A percentile compares a stretch with the other conserved stretches of the same genome.
These are phyloP conservation scores for Lactarius deliciosus DNA, from an alignment of 768 basidiomycete genomes.

Conservation along the genomic window DNA sequence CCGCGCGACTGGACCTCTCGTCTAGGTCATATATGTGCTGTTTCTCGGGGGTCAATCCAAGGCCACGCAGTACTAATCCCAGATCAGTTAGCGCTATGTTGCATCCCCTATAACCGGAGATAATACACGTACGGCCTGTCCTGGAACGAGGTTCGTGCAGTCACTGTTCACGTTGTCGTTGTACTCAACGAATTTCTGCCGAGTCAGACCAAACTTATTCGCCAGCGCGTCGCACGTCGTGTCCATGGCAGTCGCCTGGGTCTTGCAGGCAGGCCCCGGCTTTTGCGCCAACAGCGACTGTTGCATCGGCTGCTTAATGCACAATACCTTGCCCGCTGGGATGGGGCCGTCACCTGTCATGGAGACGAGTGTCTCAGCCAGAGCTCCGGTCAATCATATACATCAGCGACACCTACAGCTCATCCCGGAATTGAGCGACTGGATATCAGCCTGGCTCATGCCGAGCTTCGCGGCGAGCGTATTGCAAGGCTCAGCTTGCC, in stretches of 20 bases:
- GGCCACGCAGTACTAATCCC: conserved; percentile 20
- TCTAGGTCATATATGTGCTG: not conserved
- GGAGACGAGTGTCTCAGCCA: too few species aligned
- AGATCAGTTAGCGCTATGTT: not conserved
- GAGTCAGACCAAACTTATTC: not conserved
- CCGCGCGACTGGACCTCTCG: not conserved
- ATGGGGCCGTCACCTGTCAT: not conserved
- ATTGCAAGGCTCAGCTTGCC: conserved; percentile 1
- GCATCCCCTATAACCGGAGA: too few species aligned
- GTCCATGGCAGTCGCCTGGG: conserved; percentile 11
- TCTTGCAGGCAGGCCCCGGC: conserved; percentile 14
- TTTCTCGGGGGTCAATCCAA: not conserved
- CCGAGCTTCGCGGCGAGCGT: not conserved
- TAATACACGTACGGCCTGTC: conserved; percentile 11
- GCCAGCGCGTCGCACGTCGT: conserved; percentile 7
- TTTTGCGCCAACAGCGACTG: too few species aligned
- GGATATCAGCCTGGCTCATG: not conserved
- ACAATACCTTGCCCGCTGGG: not conserved
- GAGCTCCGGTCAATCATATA: not conserved
- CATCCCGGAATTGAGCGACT: conserved; percentile 5
- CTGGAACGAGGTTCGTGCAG: conserved; percentile 15
- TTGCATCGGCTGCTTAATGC: not conserved
- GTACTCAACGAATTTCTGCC: not conserved
- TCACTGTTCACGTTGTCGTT: conserved; percentile 18
- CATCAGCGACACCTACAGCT: conserved; percentile 1